Evolutionary conservation across 2,329 filamentous ascomycete genomes (phyloP).

Genomic region (Colletotrichum sp.): DNA sequence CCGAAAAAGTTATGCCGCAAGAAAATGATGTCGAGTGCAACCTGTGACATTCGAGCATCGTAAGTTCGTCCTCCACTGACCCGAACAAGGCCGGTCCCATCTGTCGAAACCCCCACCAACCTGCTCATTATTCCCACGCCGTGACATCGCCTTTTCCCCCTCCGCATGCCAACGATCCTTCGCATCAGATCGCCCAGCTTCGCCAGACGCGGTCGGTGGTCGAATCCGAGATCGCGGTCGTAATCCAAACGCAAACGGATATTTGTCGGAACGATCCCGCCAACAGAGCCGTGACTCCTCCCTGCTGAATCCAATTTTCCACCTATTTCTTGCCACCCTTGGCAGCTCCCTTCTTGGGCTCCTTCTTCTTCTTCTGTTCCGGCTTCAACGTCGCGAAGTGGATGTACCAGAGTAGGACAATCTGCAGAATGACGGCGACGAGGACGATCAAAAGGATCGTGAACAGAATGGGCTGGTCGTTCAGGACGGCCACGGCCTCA

Average conservation of each 20-base stretch:
- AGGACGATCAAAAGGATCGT: constrained; percentile 61
- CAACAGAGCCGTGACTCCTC: not conserved
- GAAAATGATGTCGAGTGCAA: constrained; percentile 8
- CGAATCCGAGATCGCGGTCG: not conserved
- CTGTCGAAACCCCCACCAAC: not conserved
- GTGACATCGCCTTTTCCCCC: not conserved
- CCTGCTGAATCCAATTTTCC: not conserved
- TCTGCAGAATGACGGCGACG: constrained; percentile 51
- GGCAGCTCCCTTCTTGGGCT: constrained; percentile 38
- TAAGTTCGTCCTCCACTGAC: not conserved
- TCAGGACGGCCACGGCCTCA: constrained; percentile 63
- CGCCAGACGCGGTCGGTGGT: not conserved
- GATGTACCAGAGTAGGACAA: constrained; percentile 60
- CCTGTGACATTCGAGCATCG: constrained; percentile 12
- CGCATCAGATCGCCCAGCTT: not conserved
- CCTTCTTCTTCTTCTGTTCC: constrained; percentile 62
- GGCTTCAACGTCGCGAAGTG: constrained; percentile 66
- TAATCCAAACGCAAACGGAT: not conserved
- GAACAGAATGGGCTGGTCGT: constrained; percentile 66
- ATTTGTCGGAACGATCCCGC: not conserved
- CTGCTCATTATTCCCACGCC: constrained; percentile 1
- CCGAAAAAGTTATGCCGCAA: constrained; percentile 4
- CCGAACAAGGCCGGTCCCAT: not conserved
- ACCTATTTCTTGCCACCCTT: constrained; percentile 32
- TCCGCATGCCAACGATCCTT: not conserved